phyloP scores from a whole-genome alignment of 164 flowering plant genomes.

The Vitis riparia region DNA sequence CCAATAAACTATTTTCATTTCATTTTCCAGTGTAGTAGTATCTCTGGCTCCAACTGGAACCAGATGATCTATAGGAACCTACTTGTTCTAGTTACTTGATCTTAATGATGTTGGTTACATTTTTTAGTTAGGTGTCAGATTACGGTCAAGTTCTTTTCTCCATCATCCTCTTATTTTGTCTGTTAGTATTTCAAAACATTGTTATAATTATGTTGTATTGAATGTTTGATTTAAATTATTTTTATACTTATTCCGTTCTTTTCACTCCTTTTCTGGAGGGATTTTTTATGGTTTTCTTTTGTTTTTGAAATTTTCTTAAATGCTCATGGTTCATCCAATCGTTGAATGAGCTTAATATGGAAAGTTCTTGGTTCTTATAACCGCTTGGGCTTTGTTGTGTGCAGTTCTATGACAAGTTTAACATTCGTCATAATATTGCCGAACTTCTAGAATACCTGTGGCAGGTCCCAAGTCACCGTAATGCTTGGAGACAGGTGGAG shows the following conservation, averaged over 20 bases:
- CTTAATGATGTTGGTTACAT: too few species aligned
- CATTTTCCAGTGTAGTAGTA: too few species aligned
- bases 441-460: slow-evolving; percentile 97
- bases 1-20: not conserved
- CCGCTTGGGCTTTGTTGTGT: slow-evolving; percentile 1
- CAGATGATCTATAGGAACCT: too few species aligned
- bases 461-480: slow-evolving; percentile 97
- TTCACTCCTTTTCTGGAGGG: not conserved
- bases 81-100: too few species aligned
- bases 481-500: slow-evolving; percentile 87
- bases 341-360: not conserved
- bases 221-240: not conserved
- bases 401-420: slow-evolving; percentile 99
- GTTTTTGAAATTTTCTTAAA: not conserved
- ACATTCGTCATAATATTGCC: slow-evolving; percentile 98
- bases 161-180: not conserved
- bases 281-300: not conserved
- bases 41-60: too few species aligned
- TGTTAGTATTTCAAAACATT: not conserved
- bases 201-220: slow-evolving; percentile 5
- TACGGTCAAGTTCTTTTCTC: too few species aligned
- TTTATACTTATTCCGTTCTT: not conserved
- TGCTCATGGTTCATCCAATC: not conserved
- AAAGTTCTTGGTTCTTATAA: not conserved
- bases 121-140: too few species aligned